Conservation (phyloP, 2,329 filamentous ascomycete species). For the Aspergillus pseudoviridinutans region DNA sequence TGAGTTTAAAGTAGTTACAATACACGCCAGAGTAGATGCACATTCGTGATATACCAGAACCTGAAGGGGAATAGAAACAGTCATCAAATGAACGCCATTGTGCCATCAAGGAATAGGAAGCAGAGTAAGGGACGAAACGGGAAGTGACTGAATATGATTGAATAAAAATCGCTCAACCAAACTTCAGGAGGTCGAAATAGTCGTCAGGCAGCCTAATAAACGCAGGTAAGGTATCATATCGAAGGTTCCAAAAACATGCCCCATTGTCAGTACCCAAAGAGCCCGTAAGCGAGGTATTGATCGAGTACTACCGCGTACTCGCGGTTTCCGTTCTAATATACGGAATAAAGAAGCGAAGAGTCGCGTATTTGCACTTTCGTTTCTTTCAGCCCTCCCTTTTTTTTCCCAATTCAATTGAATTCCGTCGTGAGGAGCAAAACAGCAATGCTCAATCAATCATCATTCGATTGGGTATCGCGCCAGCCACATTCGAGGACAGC, state of each 20-base stretch:
- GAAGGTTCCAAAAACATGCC: conserved; percentile 20
- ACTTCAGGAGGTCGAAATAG: conserved; percentile 3
- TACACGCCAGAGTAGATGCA: conserved; percentile 18
- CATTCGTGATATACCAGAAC: conserved; percentile 16
- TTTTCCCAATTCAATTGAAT: background rate
- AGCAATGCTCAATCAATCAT: conserved; percentile 39
- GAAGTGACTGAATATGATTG: background rate
- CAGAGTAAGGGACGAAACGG: background rate
- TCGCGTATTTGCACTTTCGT: background rate
- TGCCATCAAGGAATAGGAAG: conserved; percentile 11
- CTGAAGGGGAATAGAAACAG: conserved; percentile 4
- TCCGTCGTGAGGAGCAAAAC: background rate
- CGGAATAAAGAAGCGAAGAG: conserved; percentile 9
- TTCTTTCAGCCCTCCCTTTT: background rate
- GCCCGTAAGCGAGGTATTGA: background rate
- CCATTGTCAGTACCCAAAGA: conserved; percentile 12
- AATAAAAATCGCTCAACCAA: background rate
- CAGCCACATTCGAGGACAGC: conserved; percentile 34
- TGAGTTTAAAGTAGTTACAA: conserved; percentile 10
- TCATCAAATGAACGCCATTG: conserved; percentile 17
- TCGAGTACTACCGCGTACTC: background rate
- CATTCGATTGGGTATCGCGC: conserved; percentile 40
- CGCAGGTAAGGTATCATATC: conserved; percentile 29
- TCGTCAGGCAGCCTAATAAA: conserved; percentile 10
- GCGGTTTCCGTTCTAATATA: conserved; percentile 4